Conservation (phyloP, 768 basidiomycete genomes). For the Pleurotus pulmonarius region DNA sequence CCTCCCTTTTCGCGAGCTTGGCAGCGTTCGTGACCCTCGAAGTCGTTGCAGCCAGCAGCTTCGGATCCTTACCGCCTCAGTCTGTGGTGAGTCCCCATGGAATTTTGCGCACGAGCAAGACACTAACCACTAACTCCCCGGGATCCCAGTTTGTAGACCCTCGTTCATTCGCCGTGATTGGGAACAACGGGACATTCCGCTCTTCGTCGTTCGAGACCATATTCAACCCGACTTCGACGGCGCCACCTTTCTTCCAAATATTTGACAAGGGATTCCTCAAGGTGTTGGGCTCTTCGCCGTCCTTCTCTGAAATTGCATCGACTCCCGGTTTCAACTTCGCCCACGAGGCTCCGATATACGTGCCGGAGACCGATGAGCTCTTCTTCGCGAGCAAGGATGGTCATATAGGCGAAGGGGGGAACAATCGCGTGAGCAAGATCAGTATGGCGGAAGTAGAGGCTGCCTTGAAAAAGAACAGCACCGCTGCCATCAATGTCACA, state of each 20-base stretch:
- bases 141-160: slow-evolving; percentile 44
- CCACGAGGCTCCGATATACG: slow-evolving; percentile 75
- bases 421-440: slow-evolving; percentile 61
- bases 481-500: slow-evolving; percentile 40
- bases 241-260: slow-evolving; percentile 54
- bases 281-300: slow-evolving; percentile 55
- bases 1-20: background rate
- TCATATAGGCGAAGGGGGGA: slow-evolving; percentile 57
- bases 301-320: slow-evolving; percentile 55
- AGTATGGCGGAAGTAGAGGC: slow-evolving; percentile 50
- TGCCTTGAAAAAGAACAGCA: slow-evolving; percentile 33
- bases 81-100: slow-evolving; percentile 18
- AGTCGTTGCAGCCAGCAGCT: slow-evolving; percentile 1
- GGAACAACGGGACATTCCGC: slow-evolving; percentile 36
- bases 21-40: slow-evolving; percentile 2
- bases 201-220: slow-evolving; percentile 31
- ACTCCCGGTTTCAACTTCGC: slow-evolving; percentile 66
- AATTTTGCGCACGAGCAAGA: too few species aligned
- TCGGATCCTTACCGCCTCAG: slow-evolving; percentile 17
- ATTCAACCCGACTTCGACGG: slow-evolving; percentile 59
- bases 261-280: slow-evolving; percentile 48
- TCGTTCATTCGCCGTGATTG: slow-evolving; percentile 47
- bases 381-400: slow-evolving; percentile 72
- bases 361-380: slow-evolving; percentile 63
- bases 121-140: background rate